These are phyloP conservation scores for Backusella tuberculispora DNA, from an alignment of 192 early-diverging fungal species.

Conservation along the genomic window DNA sequence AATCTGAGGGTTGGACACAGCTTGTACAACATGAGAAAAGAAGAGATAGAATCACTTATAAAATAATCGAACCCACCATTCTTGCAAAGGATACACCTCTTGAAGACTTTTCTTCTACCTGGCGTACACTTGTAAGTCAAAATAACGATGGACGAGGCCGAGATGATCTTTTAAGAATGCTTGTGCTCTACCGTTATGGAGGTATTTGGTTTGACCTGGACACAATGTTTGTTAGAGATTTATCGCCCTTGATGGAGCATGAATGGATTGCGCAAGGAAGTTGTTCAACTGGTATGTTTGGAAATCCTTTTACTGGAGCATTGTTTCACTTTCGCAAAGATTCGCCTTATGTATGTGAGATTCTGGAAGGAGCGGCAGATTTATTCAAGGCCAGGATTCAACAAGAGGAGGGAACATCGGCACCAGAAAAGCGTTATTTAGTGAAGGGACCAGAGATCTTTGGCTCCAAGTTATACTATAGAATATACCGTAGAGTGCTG, in stretches of 20 bases:
- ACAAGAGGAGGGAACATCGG: not conserved
- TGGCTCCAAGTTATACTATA: conserved; percentile 45
- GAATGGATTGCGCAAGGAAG: conserved; percentile 46
- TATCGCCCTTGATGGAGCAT: conserved; percentile 42
- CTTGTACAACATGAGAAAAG: conserved; percentile 18
- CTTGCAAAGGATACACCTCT: conserved; percentile 27
- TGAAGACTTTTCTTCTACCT: conserved; percentile 27
- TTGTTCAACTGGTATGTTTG: conserved; percentile 36
- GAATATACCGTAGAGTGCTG: conserved; percentile 43
- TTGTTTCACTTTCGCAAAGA: conserved; percentile 45
- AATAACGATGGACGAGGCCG: conserved; percentile 9
- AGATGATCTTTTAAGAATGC: conserved; percentile 28
- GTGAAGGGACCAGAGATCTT: conserved; percentile 45
- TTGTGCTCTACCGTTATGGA: conserved; percentile 38
- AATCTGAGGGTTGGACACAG: conserved; percentile 21
- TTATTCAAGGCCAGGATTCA: conserved; percentile 23
- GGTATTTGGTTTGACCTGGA: conserved; percentile 43
- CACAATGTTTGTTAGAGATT: conserved; percentile 38
- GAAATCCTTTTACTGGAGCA: conserved; percentile 48
- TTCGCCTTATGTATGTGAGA: conserved; percentile 51
- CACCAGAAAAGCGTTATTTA: conserved; percentile 31
- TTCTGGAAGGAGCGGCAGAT: conserved; percentile 30
- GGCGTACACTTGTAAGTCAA: not conserved
- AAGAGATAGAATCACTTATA: conserved; percentile 14
- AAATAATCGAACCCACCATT: not conserved